phyloP scores from a whole-genome alignment of 1,139 yeast genomes.

The Hemisphaericaspora xylanilytica region DNA sequence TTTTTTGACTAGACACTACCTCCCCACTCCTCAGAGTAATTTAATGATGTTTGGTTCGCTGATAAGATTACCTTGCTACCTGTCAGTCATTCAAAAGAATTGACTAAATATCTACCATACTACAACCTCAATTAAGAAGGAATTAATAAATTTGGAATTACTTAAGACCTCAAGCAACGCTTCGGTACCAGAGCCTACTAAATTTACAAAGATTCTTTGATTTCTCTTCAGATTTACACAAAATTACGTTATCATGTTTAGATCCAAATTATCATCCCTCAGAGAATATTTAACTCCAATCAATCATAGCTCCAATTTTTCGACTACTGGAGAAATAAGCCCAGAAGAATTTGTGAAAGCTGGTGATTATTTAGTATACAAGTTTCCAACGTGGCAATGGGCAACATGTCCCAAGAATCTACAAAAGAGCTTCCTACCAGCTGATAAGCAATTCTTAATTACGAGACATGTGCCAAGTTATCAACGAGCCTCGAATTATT shows the following conservation, averaged over 20 bases:
- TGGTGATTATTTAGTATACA: slow-evolving; percentile 86
- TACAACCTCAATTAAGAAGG: no score
- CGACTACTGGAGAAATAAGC: slow-evolving; percentile 83
- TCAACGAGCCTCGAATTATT: slow-evolving; percentile 64
- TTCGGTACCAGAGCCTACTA: no score
- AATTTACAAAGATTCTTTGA: not conserved
- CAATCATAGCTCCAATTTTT: slow-evolving; percentile 76
- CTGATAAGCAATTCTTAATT: slow-evolving; percentile 80
- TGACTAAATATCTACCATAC: no score
- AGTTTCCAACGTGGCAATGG: slow-evolving; percentile 99
- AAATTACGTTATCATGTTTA: slow-evolving; percentile 26
- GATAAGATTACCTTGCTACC: no score
- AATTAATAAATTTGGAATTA: no score
- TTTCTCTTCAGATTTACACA: not conserved
- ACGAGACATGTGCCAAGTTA: slow-evolving; percentile 88
- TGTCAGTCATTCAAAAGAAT: no score
- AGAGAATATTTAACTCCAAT: slow-evolving; percentile 94
- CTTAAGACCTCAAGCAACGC: no score
- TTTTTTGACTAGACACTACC: no score
- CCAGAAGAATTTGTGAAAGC: slow-evolving; percentile 92
- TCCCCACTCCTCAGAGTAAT: no score
- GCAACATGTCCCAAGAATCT: slow-evolving; percentile 61
- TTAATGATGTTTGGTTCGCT: no score
- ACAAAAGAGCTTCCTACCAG: slow-evolving; percentile 72
- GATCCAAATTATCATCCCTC: slow-evolving; percentile 80